Percentiles rank a stretch among this genome's conserved stretches.
phyloP scores from a whole-genome alignment of 441 rosid species.

The Populus tomentosa region DNA sequence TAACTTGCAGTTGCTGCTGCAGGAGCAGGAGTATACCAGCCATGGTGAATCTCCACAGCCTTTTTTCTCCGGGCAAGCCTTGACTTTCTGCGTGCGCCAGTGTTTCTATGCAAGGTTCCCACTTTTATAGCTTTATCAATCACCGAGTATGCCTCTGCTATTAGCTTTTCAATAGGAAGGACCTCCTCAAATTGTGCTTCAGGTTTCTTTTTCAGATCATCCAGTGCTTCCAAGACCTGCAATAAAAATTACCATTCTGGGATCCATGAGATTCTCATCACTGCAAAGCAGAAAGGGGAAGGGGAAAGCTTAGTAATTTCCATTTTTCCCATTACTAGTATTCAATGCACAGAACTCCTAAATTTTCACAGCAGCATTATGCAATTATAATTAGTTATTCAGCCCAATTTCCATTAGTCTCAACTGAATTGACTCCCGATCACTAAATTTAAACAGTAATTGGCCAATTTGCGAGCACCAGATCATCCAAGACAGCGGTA shows the following conservation, averaged over 20 bases:
- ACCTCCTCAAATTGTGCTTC: conserved; percentile 77
- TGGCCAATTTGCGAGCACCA: background rate
- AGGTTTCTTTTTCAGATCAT: conserved; percentile 66
- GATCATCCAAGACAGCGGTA: background rate
- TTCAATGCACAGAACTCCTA: background rate
- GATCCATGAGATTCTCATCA: background rate
- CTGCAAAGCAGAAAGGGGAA: too few species aligned
- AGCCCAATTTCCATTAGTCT: background rate
- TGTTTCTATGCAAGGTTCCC: conserved; percentile 68
- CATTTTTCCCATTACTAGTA: background rate
- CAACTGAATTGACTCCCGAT: background rate
- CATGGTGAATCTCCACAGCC: conserved; percentile 79
- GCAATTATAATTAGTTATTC: background rate
- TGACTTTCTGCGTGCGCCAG: conserved; percentile 78
- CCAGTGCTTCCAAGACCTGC: conserved; percentile 78
- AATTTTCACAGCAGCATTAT: too few species aligned
- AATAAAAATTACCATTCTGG: background rate
- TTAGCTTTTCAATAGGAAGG: conserved; percentile 60
- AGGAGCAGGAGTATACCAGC: conserved; percentile 72
- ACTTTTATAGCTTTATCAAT: conserved; percentile 83
- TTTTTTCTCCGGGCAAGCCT: conserved; percentile 85
- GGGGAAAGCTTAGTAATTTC: background rate
- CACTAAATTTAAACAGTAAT: background rate
- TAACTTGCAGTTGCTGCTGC: conserved; percentile 15
- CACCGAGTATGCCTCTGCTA: conserved; percentile 78